Evolutionary conservation across 192 early-diverging fungal species (phyloP).

Genomic region (Geranomyces variabilis): DNA sequence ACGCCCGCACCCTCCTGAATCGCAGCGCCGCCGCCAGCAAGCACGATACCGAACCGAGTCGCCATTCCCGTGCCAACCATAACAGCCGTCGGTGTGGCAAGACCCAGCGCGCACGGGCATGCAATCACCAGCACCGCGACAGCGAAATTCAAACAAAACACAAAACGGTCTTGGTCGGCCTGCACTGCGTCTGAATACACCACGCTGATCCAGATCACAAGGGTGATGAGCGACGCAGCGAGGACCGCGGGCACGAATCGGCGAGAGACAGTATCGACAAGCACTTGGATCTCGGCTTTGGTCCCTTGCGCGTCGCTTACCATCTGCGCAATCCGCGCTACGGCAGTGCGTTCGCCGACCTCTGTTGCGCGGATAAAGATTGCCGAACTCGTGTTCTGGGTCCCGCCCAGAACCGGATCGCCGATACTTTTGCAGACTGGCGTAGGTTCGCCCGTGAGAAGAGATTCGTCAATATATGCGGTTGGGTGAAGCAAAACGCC

Average conservation of each 20-base stretch:
- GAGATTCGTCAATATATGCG: slow-evolving; percentile 73
- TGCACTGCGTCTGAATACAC: slow-evolving; percentile 3
- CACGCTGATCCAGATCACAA: slow-evolving; percentile 74
- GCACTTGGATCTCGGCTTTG: slow-evolving; percentile 93
- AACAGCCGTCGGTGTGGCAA: slow-evolving; percentile 96
- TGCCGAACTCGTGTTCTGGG: slow-evolving; percentile 61
- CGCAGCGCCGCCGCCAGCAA: slow-evolving; percentile 77
- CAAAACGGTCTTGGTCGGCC: neutral
- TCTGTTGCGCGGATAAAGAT: slow-evolving; percentile 65
- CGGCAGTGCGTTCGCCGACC: slow-evolving; percentile 75
- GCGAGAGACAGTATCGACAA: slow-evolving; percentile 82
- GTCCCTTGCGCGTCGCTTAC: slow-evolving; percentile 93
- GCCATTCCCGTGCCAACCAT: slow-evolving; percentile 99
- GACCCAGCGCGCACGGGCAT: slow-evolving; percentile 94
- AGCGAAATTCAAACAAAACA: slow-evolving; percentile 40
- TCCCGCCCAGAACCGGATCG: slow-evolving; percentile 60
- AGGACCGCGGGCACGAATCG: slow-evolving; percentile 93
- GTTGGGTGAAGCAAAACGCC: slow-evolving; percentile 60
- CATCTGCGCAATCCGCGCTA: slow-evolving; percentile 86
- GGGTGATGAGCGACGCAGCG: slow-evolving; percentile 65
- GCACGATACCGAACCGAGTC: slow-evolving; percentile 89
- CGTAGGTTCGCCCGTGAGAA: slow-evolving; percentile 81
- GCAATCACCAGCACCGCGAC: slow-evolving; percentile 96
- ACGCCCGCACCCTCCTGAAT: slow-evolving; percentile 68
- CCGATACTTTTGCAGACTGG: slow-evolving; percentile 61